These are phyloP conservation scores for Fraxinus sp. DNA, from an alignment of 305 asterid species.

Conservation along the genomic window DNA sequence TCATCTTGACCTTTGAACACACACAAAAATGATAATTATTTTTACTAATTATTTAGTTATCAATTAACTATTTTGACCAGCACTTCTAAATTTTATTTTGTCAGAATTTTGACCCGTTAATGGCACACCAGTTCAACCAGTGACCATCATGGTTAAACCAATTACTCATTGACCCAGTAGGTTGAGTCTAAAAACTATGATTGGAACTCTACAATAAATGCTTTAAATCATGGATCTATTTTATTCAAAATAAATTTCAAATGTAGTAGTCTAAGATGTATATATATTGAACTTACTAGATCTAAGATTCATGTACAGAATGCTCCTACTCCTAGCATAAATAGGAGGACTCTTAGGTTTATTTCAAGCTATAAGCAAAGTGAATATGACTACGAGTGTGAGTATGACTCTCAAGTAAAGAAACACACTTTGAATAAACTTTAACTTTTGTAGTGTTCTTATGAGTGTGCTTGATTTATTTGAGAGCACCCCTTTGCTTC, in stretches of 20 bases:
- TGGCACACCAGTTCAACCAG: neutral
- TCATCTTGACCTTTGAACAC: neutral
- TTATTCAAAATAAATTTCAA: neutral
- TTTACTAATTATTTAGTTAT: neutral
- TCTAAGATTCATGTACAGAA: neutral
- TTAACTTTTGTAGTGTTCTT: neutral
- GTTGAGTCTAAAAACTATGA: neutral
- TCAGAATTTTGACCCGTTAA: neutral
- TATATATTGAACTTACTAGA: neutral
- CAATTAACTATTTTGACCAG: neutral
- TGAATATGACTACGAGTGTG: neutral
- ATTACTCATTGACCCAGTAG: neutral
- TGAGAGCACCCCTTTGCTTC: neutral
- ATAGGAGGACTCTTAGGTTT: neutral
- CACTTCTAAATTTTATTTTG: neutral
- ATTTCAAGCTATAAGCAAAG: neutral
- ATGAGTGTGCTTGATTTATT: neutral
- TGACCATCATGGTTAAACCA: neutral
- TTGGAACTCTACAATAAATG: neutral
- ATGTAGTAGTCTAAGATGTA: neutral
- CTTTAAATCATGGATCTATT: neutral
- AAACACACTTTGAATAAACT: neutral
- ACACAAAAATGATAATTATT: neutral
- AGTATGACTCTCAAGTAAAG: neutral
- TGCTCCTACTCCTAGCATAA: neutral